Conservation (phyloP, 768 basidiomycete species). For the Amanita pallidorosea region DNA sequence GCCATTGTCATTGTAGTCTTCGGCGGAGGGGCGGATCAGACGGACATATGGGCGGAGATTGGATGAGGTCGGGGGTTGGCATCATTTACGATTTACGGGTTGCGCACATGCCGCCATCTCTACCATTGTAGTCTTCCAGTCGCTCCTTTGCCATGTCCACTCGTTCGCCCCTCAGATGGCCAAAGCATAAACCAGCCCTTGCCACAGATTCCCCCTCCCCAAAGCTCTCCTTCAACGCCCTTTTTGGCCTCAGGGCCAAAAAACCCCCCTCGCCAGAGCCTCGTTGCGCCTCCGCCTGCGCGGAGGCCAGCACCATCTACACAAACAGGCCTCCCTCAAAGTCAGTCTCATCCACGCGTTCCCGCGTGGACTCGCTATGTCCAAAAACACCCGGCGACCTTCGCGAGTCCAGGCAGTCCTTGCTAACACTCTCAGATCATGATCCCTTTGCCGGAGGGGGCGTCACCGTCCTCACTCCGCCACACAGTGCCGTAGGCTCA, state of each 20-base stretch:
- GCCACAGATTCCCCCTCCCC: conserved; percentile 8
- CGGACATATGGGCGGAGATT: conserved; percentile 65
- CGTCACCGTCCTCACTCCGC: conserved; percentile 23
- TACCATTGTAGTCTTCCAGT: neutral
- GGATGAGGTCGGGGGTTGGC: conserved; percentile 23
- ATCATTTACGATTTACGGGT: neutral
- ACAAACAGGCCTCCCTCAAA: conserved; percentile 37
- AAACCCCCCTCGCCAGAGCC: conserved; percentile 44
- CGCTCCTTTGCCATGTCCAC: conserved; percentile 18
- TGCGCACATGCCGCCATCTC: neutral
- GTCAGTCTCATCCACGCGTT: conserved; percentile 46
- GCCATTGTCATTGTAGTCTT: too few relatives aligned
- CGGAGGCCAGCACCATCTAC: conserved; percentile 11
- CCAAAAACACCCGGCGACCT: conserved; percentile 46
- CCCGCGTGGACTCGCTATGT: conserved; percentile 42
- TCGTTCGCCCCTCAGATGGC: conserved; percentile 33
- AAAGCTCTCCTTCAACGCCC: conserved; percentile 31
- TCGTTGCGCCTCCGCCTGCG: conserved; percentile 30
- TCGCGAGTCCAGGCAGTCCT: conserved; percentile 32
- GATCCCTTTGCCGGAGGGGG: conserved; percentile 54
- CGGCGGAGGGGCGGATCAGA: conserved; percentile 38
- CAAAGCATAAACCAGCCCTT: conserved; percentile 20
- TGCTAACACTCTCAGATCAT: conserved; percentile 50
- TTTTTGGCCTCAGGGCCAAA: conserved; percentile 57
- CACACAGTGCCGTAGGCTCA: conserved; percentile 29